Evolutionary conservation across 495 filamentous ascomycete species (phyloP), one percentile per base, ranked within the genome.

Genomic region (Cercophora samala): DNA sequence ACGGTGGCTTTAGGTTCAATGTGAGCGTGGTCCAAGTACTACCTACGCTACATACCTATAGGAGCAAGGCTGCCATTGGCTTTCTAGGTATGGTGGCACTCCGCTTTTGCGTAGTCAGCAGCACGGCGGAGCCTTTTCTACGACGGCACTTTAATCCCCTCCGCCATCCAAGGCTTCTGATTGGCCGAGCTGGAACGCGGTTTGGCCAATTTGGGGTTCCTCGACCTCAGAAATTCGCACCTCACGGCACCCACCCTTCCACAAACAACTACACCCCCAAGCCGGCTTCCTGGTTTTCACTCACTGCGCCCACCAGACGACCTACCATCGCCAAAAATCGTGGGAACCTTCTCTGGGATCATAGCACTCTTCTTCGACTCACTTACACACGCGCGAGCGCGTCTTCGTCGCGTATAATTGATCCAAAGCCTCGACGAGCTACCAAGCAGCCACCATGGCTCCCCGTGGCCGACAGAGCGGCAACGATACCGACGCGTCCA

Each of bases 401-500:
- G 73, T 79, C 64, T 69, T 64, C 74, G 73, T 77, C 81, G 80
- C 78, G 80, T 83, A 76, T 68, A 78, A 74, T 77, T 46, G 37
- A 75, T 72, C 69, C 72, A 73, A 66, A 51, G 62, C 56, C 71
- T 65, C 19, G 22, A 62, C 46, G 22, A 67, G 62, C 59, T 51
- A 42, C 29, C 17, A 17, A 23, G n/a, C 63, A 37, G 53, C 64
- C 68, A 70, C 60, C 66, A 92, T 93, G 90, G 85, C 87, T 69
- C 87, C 87, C 69, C 81, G 82, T 62, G 77, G 79, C 61, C 78
- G 80, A 65, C 75, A 76, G 64, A 82, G 78, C 72, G 83, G 73
- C 60, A 81, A 79, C 63, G 79, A 83, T 64, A 80, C 80, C 24
- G 84, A 87, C 75, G 81, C 82, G 73, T 84, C 83, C 55, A 85